Evolutionary conservation across 2,329 filamentous ascomycete genomes (phyloP).

Genomic region (Coniochaeta sp.): DNA sequence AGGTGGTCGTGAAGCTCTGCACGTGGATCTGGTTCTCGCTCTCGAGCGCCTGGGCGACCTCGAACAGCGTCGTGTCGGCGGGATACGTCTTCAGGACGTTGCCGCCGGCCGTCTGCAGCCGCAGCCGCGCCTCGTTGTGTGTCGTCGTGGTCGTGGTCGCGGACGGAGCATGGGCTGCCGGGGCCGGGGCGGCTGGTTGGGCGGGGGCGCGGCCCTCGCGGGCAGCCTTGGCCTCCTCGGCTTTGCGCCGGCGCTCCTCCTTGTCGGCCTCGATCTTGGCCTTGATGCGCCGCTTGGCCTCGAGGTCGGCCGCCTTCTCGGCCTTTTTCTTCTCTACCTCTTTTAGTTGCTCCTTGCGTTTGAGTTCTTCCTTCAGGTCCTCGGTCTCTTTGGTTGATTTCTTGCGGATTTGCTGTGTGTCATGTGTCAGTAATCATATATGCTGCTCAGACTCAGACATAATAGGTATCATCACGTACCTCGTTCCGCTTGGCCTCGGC

Average conservation of each 20-base stretch:
- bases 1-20: conserved; percentile 75
- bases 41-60: conserved; percentile 72
- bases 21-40: conserved; percentile 65
- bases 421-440: conserved; percentile 6
- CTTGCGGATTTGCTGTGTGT: conserved; percentile 59
- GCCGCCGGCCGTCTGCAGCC: conserved; percentile 69
- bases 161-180: conserved; percentile 37
- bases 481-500: conserved; percentile 81
- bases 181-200: conserved; percentile 21
- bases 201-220: conserved; percentile 65
- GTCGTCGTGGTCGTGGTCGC: conserved; percentile 56
- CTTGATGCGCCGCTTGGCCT: conserved; percentile 82
- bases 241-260: conserved; percentile 76
- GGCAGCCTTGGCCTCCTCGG: conserved; percentile 76
- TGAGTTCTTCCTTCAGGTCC: conserved; percentile 82
- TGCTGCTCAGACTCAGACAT: no score
- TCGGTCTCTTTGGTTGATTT: conserved; percentile 88
- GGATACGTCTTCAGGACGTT: conserved; percentile 83
- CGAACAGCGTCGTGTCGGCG: conserved; percentile 85
- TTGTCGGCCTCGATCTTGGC: conserved; percentile 95
- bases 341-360: conserved; percentile 85
- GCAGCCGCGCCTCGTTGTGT: conserved; percentile 73
- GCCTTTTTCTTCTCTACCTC: conserved; percentile 78
- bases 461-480: no score
- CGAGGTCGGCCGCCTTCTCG: conserved; percentile 80